These are phyloP conservation scores for Ganoderma leucocontextum DNA, from an alignment of 1,284 basidiomycete genomes.

Conservation along the genomic window DNA sequence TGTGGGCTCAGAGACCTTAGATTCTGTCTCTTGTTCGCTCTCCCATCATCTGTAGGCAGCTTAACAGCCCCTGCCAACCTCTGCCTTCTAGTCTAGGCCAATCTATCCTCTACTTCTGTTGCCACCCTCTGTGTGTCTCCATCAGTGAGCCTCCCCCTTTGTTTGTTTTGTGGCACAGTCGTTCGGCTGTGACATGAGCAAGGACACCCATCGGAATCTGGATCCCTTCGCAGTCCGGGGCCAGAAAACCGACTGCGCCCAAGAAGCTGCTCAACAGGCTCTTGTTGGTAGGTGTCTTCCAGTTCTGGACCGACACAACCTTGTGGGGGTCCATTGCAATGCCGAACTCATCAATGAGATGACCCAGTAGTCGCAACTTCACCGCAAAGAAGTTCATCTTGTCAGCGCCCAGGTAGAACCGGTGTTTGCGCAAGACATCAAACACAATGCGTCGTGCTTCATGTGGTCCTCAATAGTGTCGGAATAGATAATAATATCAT, in stretches of 20 bases:
- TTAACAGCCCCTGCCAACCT: no score
- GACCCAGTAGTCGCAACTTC: not conserved
- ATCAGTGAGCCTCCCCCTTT: no score
- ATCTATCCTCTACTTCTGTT: no score
- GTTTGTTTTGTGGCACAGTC: no score
- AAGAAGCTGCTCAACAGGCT: not conserved
- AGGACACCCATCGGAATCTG: not conserved
- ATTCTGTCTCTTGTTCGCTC: no score
- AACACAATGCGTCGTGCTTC: not conserved
- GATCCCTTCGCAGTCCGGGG: not conserved
- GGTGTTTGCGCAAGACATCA: not conserved
- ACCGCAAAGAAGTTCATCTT: constrained; percentile 4
- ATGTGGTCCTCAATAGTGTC: not conserved
- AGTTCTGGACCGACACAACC: not conserved
- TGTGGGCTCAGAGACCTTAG: no score
- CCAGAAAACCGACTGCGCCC: not conserved
- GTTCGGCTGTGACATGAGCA: no score
- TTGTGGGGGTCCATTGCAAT: constrained; percentile 3
- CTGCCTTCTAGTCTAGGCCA: no score
- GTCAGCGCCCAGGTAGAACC: not conserved
- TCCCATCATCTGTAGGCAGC: no score
- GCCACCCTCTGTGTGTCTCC: no score
- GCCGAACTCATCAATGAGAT: not conserved
- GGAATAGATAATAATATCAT: not conserved
- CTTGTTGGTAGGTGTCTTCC: not conserved